Conservation (phyloP, 2,329 filamentous ascomycete genomes). For the Fusarium continuum region DNA sequence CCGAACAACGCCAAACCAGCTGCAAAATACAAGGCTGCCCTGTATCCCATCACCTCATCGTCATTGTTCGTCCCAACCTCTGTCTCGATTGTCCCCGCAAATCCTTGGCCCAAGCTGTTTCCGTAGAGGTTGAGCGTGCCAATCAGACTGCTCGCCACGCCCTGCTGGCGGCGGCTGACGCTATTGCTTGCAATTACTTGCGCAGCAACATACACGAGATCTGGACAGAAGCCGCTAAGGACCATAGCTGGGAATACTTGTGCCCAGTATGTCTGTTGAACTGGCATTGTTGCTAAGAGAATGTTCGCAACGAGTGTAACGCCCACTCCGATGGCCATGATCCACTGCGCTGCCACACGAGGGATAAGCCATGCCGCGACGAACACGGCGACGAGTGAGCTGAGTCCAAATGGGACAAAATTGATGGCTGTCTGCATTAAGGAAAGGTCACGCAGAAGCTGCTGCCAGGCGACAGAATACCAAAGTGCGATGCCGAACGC, state of each 20-base stretch:
- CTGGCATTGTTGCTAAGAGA: conserved; percentile 53
- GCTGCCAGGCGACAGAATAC: conserved; percentile 58
- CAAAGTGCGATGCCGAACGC: conserved; percentile 57
- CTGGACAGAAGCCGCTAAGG: conserved; percentile 52
- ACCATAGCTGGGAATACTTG: conserved; percentile 53
- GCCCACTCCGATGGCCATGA: conserved; percentile 55
- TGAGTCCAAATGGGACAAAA: conserved; percentile 4
- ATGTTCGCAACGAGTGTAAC: conserved; percentile 9
- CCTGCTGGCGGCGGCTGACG: conserved; percentile 58
- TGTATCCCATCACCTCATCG: conserved; percentile 1
- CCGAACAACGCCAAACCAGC: conserved; percentile 8
- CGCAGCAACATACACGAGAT: conserved; percentile 60
- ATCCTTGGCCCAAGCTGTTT: conserved; percentile 45
- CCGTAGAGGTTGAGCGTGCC: conserved; percentile 51
- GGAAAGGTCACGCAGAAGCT: conserved; percentile 53
- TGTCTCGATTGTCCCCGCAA: conserved; percentile 49
- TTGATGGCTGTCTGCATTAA: conserved; percentile 31
- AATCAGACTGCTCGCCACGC: conserved; percentile 60
- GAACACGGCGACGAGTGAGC: conserved; percentile 6
- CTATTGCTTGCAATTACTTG: conserved; percentile 64
- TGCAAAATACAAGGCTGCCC: conserved; percentile 17
- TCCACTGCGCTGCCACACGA: conserved; percentile 56
- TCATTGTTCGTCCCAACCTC: conserved; percentile 12
- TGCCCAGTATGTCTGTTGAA: conserved; percentile 53
- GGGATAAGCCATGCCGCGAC: conserved; percentile 55